Conservation (phyloP, 2,329 filamentous ascomycete genomes). For the Madurella fahalii region DNA sequence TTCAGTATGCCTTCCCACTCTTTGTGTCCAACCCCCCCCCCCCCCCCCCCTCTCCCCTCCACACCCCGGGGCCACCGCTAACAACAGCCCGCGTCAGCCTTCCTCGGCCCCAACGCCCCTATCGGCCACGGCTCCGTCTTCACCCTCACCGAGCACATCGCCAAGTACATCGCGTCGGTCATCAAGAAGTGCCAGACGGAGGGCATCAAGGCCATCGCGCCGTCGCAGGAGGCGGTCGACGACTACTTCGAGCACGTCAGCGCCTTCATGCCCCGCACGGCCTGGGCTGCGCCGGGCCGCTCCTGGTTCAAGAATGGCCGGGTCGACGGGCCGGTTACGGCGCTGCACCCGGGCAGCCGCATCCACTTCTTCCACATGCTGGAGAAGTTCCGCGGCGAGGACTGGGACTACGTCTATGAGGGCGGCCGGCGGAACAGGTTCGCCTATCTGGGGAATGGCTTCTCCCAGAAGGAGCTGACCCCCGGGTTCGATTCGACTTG, state of each 20-base stretch:
- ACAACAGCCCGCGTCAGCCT: constrained; percentile 34
- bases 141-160: constrained; percentile 49
- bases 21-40: too few species aligned
- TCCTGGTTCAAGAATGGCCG: constrained; percentile 51
- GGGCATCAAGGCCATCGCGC: constrained; percentile 43
- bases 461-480: constrained; percentile 44
- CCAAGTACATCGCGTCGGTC: constrained; percentile 46
- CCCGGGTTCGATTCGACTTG: constrained; percentile 37
- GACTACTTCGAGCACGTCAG: constrained; percentile 49
- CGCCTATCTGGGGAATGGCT: constrained; percentile 51
- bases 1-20: constrained; percentile 40
- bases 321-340: constrained; percentile 43
- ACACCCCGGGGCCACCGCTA: background rate
- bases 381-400: constrained; percentile 46
- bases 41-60: background rate
- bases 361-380: constrained; percentile 53
- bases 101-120: constrained; percentile 50
- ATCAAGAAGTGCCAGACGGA: constrained; percentile 50
- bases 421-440: constrained; percentile 41
- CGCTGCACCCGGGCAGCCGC: constrained; percentile 48
- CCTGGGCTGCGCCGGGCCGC: constrained; percentile 42
- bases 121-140: constrained; percentile 50
- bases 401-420: constrained; percentile 50
- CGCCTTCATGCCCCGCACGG: constrained; percentile 50
- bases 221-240: constrained; percentile 43